Base-by-base conservation (phyloP, 164 flowering plant genomes). In the Euptelea pleiosperma region DNA sequence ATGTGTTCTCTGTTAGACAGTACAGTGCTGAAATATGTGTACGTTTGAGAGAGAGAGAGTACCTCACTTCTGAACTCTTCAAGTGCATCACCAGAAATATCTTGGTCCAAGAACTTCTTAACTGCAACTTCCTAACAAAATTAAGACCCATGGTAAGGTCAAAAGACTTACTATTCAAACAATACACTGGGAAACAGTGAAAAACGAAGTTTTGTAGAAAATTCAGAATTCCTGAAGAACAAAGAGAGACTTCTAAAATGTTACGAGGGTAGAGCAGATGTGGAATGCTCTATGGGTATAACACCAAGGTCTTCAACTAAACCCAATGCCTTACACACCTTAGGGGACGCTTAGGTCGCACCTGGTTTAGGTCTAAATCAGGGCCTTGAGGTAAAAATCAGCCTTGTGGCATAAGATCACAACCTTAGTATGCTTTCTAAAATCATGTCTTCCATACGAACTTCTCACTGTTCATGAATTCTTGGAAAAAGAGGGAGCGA, bases 21-120 rank as follows among this genome's bases (percentile, higher is more conserved):
- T n/a, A n/a, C n/a, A n/a, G n/a, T n/a, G n/a, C n/a, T n/a, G n/a
- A n/a, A n/a, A n/a, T 26, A 30, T 51, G 19, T 42, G 65, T 10
- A 10, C 16, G 55, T 33, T 12, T 1, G 35, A 25, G 60, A 21
- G 45, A n/a, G 46, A 30, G 49, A 18, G 60, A 44, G 55, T 80
- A 94, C 99, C 89, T 93, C 99, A 64, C 89, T 85, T 82, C 49
- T 85, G 73, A 93, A 90, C 69, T 93, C 95, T 66, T 73, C 96
- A 54, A 93, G 89, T 40, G 96, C 82, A 74, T 86, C 93, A 22
- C 91, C 96, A 55, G 81, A 72, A 42, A 90, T 70, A 61, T 79
- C 91, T 73, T 93, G 99, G 70, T 90, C 82, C 48, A 93, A 75
- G 75, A 93, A 93, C 70, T 72, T 88, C 80, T 93, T 93, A 18